A percentile compares a stretch with the other conserved stretches of the same genome.
phyloP scores from a whole-genome alignment of 768 basidiomycete genomes.

The Tylopilus rubrobrunneus region DNA sequence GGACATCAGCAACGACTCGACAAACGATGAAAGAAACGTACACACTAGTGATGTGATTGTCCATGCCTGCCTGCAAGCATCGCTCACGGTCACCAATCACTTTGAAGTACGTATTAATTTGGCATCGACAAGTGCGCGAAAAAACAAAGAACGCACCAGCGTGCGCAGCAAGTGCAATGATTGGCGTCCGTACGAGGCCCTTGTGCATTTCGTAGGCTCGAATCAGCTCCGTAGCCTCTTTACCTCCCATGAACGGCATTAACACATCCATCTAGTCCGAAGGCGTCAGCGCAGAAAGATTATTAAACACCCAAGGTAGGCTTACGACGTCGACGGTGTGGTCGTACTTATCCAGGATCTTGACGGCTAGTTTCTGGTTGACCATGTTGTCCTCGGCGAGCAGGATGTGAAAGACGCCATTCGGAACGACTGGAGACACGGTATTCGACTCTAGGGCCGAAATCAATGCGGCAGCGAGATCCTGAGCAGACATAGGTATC shows the following conservation, averaged over 20 bases:
- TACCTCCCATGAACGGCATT: conserved; percentile 99
- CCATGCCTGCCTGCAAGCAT: too few species aligned
- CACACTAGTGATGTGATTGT: conserved; percentile 81
- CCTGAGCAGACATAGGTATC: conserved; percentile 82
- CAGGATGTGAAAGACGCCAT: conserved; percentile 88
- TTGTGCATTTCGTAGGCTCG: too few species aligned
- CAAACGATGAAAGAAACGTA: conserved; percentile 3
- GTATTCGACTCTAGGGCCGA: too few species aligned
- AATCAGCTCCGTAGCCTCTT: conserved; percentile 95
- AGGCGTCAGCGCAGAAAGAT: conserved; percentile 46
- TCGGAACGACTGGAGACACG: too few species aligned
- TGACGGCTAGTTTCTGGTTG: too few species aligned
- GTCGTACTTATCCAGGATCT: conserved; percentile 93
- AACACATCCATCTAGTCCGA: too few species aligned
- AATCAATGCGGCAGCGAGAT: conserved; percentile 92
- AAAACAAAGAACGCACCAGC: too few species aligned
- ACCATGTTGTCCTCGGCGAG: conserved; percentile 98
- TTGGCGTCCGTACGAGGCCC: too few species aligned
- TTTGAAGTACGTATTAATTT: too few species aligned
- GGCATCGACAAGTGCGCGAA: too few species aligned
- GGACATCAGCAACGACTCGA: conserved; percentile 1
- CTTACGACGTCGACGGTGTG: conserved; percentile 89
- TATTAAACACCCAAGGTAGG: conserved; percentile 9
- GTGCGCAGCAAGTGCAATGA: too few species aligned
- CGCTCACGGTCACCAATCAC: too few species aligned